Base-by-base conservation (phyloP, 805 yeast genomes). In the Ogataea corticis region DNA sequence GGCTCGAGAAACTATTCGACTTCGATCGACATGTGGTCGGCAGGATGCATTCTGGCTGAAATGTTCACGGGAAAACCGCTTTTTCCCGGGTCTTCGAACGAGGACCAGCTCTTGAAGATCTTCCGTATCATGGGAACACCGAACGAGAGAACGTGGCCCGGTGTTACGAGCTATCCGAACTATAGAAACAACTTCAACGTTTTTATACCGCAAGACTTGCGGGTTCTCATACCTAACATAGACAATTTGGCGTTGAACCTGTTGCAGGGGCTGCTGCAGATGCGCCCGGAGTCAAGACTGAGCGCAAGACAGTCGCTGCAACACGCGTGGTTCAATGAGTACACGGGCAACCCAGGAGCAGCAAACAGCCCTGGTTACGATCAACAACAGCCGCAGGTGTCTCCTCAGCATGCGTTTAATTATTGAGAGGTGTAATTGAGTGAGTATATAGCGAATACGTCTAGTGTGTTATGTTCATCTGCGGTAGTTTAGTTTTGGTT, bases 61-160 rank as follows among this genome's bases (percentile, higher is more conserved):
- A 92, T 94, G 98, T 85, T 94, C 61, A 87, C 96, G n/a, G 96
- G 99, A 27, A 85, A 92, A 59, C 98, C 99, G 1, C 72, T 94
- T 41, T 94, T 94, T 67, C 96, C 98, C 16, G 99, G 99, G 27
- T 83, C 92, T 11, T 88, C 96, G 33, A 95, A 92, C 66, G 97
- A 94, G 45, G 99, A 94, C 68, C 98, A 94, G 67, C 76, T 94
- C 57, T 79, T 85, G 66, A 87, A 88, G 63, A 94, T 94, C 42
- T 94, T 94, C 72, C 81, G 95, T 63, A 73, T 91, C 19, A 82
- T 94, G 86, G 99, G 99, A 17, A 94, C 99, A 2, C 99, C 99
- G 33, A 88, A 85, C 60, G 99, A 94, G 66, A 74, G 85, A 50
- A 84, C 96, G 21, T 94, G 99, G 99, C 97, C 99, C 1, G 97